Base-by-base conservation (phyloP, 2,329 filamentous ascomycete genomes). In the Cytospora schulzeri region DNA sequence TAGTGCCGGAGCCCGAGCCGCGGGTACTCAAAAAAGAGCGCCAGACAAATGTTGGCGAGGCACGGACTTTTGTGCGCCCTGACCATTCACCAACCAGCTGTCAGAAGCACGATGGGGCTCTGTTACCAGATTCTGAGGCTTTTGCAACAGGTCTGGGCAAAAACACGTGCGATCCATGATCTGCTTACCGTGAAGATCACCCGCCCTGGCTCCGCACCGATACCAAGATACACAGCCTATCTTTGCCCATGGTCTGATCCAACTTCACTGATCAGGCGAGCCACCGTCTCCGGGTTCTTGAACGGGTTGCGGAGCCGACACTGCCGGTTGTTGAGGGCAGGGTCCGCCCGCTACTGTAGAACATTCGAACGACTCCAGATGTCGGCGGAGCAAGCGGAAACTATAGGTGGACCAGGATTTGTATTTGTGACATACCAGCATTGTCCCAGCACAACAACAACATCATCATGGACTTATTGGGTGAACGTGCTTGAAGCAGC, bases 151-250 rank as follows among this genome's bases (percentile, higher is more conserved):
- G 6, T 48, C n/a, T 48, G n/a, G 45, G 33, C 52, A 56, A 41
- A 52, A 48, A 62, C 60, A 62, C 60, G 60, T 62, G 60, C 38
- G 60, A 62, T 56, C 50, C 54, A 62, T 33, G 52, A 51, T 56
- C 52, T 62, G 26, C 59, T 48, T 61, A 45, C 50, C 51, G 52
- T 38, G 38, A 56, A 62, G 60, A 56, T 38, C 60, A 45, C 52
- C 60, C 60, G 52, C 28, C 38, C 26, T 29, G 33, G 52, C 52
- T 54, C 60, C 52, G 52, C 56, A 45, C 51, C 28, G 12, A 15
- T 61, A 29, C 35, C 59, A 22, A 35, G 26, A 26, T n/a, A 28
- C 22, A 50, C 28, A 22, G 45, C 19, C 4, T 24, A 22, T 22
- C 4, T 14, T 48, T 24, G 9, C n/a, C 24, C 45, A 14, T 24